A percentile compares a stretch with the other conserved stretches of the same genome.
These are phyloP conservation scores for Ailanthus altissimus DNA, from an alignment of 345 rosid genomes.

Conservation along the genomic window DNA sequence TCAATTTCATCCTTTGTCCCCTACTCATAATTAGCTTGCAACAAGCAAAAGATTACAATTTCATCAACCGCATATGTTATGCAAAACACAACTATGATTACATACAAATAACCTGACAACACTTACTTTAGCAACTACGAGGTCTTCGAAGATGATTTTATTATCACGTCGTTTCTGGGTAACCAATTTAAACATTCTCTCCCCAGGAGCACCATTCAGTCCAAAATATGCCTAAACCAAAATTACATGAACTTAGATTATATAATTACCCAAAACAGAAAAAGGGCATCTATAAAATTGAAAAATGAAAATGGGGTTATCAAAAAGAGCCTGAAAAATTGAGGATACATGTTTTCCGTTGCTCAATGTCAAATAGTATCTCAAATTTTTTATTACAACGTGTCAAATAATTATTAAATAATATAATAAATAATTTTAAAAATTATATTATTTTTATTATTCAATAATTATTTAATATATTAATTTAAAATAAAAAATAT, in stretches of 20 bases:
- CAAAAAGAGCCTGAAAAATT: constrained; percentile 57
- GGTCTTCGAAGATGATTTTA: constrained; percentile 65
- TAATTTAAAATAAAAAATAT: too few relatives aligned
- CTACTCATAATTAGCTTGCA: constrained; percentile 78
- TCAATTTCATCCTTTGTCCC: constrained; percentile 82
- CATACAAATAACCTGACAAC: background rate
- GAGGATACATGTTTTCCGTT: constrained; percentile 47
- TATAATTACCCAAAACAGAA: background rate
- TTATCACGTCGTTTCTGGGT: constrained; percentile 63
- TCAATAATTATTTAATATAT: too few relatives aligned
- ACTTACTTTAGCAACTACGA: constrained; percentile 82
- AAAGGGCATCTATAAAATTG: background rate
- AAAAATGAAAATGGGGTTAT: background rate
- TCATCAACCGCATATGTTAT: background rate
- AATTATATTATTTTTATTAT: too few relatives aligned
- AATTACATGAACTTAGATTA: background rate
- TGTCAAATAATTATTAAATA: too few relatives aligned
- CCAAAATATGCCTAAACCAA: constrained; percentile 55
- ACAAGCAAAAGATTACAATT: background rate
- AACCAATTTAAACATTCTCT: constrained; percentile 64
- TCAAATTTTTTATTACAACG: too few relatives aligned
- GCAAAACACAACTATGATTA: background rate
- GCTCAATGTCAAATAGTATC: too few relatives aligned
- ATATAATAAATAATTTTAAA: too few relatives aligned
- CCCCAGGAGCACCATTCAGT: constrained; percentile 57